Percentiles rank a stretch among this genome's conserved stretches.
Evolutionary conservation across 208 protist species (phyloP).

Genomic region (Trypanosoma theileri): DNA sequence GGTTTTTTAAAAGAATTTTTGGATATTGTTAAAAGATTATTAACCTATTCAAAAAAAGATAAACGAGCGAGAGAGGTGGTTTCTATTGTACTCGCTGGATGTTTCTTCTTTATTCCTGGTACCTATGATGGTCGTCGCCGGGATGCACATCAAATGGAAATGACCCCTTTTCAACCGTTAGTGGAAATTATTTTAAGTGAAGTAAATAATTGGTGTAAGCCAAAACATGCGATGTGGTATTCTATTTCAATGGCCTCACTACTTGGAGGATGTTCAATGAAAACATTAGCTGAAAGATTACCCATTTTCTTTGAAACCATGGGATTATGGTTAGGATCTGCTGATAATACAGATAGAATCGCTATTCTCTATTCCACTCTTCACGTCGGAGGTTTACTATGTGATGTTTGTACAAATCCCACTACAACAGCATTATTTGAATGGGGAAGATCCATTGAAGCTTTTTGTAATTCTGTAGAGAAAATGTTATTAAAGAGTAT

Average conservation of each 20-base stretch:
- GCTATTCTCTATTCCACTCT: slow-evolving; percentile 28
- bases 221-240: slow-evolving; percentile 23
- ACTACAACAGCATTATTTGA: neutral
- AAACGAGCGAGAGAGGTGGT: slow-evolving; percentile 15
- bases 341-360: slow-evolving; percentile 23
- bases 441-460: slow-evolving; percentile 8
- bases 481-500: slow-evolving; percentile 20
- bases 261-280: slow-evolving; percentile 14
- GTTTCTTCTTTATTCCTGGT: slow-evolving; percentile 12
- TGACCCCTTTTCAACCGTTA: neutral
- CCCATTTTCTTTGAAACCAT: slow-evolving; percentile 18
- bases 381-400: slow-evolving; percentile 21
- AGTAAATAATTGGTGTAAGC: slow-evolving; percentile 22
- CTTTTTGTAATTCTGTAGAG: slow-evolving; percentile 24
- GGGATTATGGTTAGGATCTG: slow-evolving; percentile 9
- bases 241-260: slow-evolving; percentile 15
- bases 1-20: slow-evolving; percentile 9
- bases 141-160: neutral
- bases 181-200: slow-evolving; percentile 14
- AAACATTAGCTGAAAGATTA: slow-evolving; percentile 7
- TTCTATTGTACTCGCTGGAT: slow-evolving; percentile 15
- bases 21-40: slow-evolving; percentile 13
- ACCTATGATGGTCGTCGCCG: neutral
- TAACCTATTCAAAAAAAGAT: slow-evolving; percentile 18
- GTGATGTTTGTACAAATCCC: slow-evolving; percentile 9